Evolutionary conservation across 345 rosid species (phyloP).

Genomic region (Lumnitzera racemosa): DNA sequence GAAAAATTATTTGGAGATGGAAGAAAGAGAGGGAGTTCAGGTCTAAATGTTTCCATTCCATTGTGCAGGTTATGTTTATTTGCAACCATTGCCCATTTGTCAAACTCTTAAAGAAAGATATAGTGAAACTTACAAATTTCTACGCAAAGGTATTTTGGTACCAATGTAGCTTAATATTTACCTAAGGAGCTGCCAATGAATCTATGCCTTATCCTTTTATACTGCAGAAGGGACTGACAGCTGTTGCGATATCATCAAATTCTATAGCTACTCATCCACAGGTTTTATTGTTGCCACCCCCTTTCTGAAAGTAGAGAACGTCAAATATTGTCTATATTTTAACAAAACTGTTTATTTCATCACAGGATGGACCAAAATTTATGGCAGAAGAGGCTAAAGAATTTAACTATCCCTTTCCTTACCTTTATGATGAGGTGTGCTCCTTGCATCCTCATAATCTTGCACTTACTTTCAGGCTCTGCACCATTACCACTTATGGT

Average conservation of each 20-base stretch:
- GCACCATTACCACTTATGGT: too few relatives aligned
- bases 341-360: constrained; percentile 16
- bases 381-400: constrained; percentile 82
- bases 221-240: constrained; percentile 85
- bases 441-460: not conserved
- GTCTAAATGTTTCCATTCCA: not conserved
- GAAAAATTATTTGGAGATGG: not conserved
- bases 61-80: constrained; percentile 70
- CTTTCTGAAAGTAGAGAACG: not conserved
- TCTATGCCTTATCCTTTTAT: not conserved
- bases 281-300: constrained; percentile 24
- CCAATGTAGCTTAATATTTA: not conserved
- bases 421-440: constrained; percentile 69
- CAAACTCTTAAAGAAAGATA: constrained; percentile 73
- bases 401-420: constrained; percentile 73
- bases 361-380: constrained; percentile 86
- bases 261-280: constrained; percentile 80
- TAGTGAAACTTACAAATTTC: constrained; percentile 71
- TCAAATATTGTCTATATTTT: constrained; percentile 4
- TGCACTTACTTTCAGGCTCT: too few relatives aligned
- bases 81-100: constrained; percentile 98
- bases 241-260: constrained; percentile 85
- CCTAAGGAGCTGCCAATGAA: not conserved
- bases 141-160: constrained; percentile 52
- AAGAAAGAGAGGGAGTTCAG: not conserved